These are phyloP conservation scores for Botryotinia convoluta DNA, from an alignment of 2,329 filamentous ascomycete genomes.

Conservation along the genomic window DNA sequence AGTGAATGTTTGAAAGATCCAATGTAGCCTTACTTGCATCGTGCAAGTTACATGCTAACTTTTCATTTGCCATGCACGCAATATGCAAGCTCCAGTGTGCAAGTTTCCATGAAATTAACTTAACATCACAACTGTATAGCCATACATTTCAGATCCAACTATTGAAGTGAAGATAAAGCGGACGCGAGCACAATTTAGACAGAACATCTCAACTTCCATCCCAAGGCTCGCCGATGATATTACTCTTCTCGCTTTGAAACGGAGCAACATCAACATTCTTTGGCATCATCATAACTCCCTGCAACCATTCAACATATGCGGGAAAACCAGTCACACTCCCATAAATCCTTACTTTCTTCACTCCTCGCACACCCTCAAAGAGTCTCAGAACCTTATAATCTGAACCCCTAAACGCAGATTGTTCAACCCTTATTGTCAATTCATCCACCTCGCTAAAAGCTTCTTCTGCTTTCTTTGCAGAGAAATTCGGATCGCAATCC, in stretches of 20 bases:
- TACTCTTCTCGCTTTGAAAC: background rate
- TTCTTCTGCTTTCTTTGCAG: slow-evolving; percentile 39
- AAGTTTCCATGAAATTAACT: background rate
- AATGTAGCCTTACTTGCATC: background rate
- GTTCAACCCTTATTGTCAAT: slow-evolving; percentile 50
- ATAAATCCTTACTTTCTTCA: slow-evolving; percentile 43
- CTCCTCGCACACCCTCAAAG: slow-evolving; percentile 47
- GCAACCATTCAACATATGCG: slow-evolving; percentile 35
- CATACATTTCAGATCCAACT: background rate
- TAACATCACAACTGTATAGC: background rate
- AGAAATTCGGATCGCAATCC: slow-evolving; percentile 49
- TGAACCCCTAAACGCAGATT: slow-evolving; percentile 45
- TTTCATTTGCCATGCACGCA: background rate
- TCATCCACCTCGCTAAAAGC: slow-evolving; percentile 47
- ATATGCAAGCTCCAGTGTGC: background rate
- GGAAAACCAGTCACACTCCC: slow-evolving; percentile 34
- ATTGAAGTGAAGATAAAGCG: background rate
- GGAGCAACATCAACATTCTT: slow-evolving; percentile 11
- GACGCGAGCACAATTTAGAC: background rate
- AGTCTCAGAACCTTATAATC: slow-evolving; percentile 44
- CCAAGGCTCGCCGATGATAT: background rate
- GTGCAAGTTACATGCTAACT: background rate
- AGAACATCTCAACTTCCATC: background rate
- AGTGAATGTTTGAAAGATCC: background rate
- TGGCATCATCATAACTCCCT: slow-evolving; percentile 30